A percentile compares a stretch with the other conserved stretches of the same genome.
These are phyloP conservation scores for Emericellopsis cladophorae DNA, from an alignment of 2,329 filamentous ascomycete genomes.

Conservation along the genomic window DNA sequence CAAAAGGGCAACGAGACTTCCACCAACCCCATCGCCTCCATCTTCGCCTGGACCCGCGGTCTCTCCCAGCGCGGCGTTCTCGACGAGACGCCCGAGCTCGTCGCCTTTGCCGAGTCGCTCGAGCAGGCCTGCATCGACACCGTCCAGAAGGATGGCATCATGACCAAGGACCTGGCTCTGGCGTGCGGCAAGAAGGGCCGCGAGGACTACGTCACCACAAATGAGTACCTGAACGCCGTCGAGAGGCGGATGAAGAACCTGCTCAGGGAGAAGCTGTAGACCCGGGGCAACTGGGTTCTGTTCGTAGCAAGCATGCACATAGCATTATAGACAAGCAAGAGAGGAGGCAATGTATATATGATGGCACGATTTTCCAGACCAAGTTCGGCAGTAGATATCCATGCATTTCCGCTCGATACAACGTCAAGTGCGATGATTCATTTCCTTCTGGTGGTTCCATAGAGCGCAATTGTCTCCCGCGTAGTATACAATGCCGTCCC, in stretches of 20 bases:
- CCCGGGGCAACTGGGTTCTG: conserved; percentile 1
- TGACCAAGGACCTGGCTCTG: conserved; percentile 98
- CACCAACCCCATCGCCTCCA: conserved; percentile 96
- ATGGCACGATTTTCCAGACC: no score
- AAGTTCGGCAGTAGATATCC: no score
- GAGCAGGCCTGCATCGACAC: conserved; percentile 92
- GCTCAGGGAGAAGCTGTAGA: conserved; percentile 64
- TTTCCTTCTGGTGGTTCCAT: no score
- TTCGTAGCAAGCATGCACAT: no score
- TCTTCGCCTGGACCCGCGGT: conserved; percentile 97
- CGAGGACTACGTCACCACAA: conserved; percentile 80
- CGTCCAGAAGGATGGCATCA: conserved; percentile 86
- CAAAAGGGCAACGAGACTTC: conserved; percentile 96
- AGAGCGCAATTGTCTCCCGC: no score
- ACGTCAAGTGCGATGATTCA: no score
- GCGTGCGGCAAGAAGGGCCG: conserved; percentile 80
- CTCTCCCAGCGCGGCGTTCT: conserved; percentile 87
- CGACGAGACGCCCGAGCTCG: conserved; percentile 82
- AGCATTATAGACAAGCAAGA: no score
- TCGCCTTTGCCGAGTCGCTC: conserved; percentile 80
- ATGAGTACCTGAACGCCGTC: conserved; percentile 83
- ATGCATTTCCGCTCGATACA: no score
- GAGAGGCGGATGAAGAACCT: conserved; percentile 77
- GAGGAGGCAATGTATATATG: no score
- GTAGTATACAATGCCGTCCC: no score